A percentile compares a stretch with the other conserved stretches of the same genome.
These are phyloP conservation scores for Paramecium biaurelia DNA, from an alignment of 73 alveolate species.

Conservation along the genomic window DNA sequence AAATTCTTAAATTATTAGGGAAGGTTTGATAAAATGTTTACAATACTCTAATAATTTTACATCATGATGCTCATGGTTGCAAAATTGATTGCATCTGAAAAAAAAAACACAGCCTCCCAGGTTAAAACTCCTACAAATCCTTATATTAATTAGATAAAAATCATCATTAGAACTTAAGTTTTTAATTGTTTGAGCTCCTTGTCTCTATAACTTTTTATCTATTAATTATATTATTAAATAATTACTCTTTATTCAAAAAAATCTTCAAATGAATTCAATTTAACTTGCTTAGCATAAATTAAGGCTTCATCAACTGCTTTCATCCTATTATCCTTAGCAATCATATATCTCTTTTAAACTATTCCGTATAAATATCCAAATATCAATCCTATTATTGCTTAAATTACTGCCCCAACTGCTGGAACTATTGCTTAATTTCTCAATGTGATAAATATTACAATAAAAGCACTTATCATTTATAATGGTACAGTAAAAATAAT, in stretches of 20 bases:
- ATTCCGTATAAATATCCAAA: slow-evolving; percentile 14
- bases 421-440: not conserved
- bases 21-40: not conserved
- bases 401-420: not conserved
- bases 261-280: not conserved
- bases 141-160: not conserved
- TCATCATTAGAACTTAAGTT: not conserved
- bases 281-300: not conserved
- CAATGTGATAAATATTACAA: not conserved
- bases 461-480: not conserved
- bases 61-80: not conserved
- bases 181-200: not conserved
- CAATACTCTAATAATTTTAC: not conserved
- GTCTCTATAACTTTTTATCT: not conserved
- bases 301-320: slow-evolving; percentile 25
- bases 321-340: not conserved
- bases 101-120: not conserved
- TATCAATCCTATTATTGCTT: not conserved
- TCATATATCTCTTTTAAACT: not conserved
- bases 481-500: not conserved
- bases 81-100: not conserved
- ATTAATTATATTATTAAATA: not conserved
- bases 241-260: slow-evolving; percentile 7
- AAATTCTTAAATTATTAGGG: not conserved
- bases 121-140: not conserved